A percentile compares a stretch with the other conserved stretches of the same genome.
Conservation (phyloP, 352 stramenopile genomes). For the Phytopythium aichiense region DNA sequence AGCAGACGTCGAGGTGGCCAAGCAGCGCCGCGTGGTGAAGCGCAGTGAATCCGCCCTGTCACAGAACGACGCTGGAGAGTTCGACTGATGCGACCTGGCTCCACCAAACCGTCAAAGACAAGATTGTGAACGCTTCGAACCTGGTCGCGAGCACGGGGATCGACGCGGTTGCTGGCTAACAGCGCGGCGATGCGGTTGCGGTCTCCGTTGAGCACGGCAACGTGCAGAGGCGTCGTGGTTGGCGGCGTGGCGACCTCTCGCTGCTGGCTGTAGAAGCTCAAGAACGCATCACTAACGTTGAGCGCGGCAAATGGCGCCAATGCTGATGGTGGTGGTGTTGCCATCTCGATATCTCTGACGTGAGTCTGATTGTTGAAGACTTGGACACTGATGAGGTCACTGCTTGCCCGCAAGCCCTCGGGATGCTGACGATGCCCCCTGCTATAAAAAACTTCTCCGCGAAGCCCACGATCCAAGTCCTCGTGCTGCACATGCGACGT, state of each 20-base stretch:
- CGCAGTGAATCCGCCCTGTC: constrained; percentile 21
- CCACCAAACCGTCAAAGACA: background rate
- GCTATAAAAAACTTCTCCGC: background rate
- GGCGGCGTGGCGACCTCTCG: constrained; percentile 11
- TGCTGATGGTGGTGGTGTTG: background rate
- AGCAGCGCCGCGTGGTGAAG: constrained; percentile 38
- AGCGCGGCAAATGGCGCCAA: constrained; percentile 7
- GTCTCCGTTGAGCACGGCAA: constrained; percentile 25
- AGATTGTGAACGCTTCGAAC: constrained; percentile 10
- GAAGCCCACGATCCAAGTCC: too few species aligned
- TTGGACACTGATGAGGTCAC: too few species aligned
- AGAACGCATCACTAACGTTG: constrained; percentile 26
- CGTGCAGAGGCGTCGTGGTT: constrained; percentile 28
- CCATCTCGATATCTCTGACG: background rate
- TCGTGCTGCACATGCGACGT: too few species aligned
- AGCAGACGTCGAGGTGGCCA: constrained; percentile 20
- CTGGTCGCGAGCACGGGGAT: constrained; percentile 16
- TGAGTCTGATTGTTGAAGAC: too few species aligned
- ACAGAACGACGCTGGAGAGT: background rate
- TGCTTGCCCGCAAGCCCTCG: too few species aligned
- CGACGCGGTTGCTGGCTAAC: constrained; percentile 8
- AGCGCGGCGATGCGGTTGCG: constrained; percentile 11
- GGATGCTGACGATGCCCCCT: background rate
- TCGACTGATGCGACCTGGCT: background rate
- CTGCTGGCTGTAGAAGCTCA: constrained; percentile 23